Percentiles rank a stretch among this genome's conserved stretches.
phyloP scores from a whole-genome alignment of 805 yeast species.

The Naumovozyma dairenensis region DNA sequence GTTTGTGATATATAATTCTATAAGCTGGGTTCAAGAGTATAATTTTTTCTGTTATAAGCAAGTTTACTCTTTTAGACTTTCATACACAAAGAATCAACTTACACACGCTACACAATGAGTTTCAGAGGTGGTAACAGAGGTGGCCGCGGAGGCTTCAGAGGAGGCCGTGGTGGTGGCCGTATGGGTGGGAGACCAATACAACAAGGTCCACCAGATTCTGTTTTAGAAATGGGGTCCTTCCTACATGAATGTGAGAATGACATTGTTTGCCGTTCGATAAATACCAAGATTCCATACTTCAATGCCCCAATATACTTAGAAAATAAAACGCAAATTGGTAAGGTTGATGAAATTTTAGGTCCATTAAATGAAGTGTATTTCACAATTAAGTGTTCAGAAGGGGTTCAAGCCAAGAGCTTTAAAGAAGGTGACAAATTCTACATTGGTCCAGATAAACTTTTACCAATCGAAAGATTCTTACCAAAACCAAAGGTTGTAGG shows the following conservation, averaged over 20 bases:
- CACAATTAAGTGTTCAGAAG: conserved; percentile 93
- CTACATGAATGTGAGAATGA: conserved; percentile 93
- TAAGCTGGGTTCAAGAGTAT: too few species aligned
- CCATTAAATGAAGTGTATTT: conserved; percentile 96
- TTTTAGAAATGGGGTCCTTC: conserved; percentile 89
- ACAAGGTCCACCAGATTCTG: conserved; percentile 94
- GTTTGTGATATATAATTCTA: too few species aligned
- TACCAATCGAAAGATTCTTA: conserved; percentile 92
- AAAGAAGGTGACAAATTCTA: conserved; percentile 92
- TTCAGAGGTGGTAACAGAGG: conserved; percentile 34
- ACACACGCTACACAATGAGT: conserved; percentile 32
- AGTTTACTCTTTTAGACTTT: too few species aligned
- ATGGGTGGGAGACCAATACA: conserved; percentile 66
- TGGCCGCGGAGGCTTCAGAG: conserved; percentile 32
- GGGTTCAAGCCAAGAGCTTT: conserved; percentile 89
- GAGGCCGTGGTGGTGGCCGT: conserved; percentile 33
- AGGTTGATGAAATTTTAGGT: conserved; percentile 96
- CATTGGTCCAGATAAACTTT: conserved; percentile 89
- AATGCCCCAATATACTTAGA: conserved; percentile 97
- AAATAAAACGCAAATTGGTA: conserved; percentile 92
- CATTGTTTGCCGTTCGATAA: conserved; percentile 90
- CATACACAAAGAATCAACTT: too few species aligned
- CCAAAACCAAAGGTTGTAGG: conserved; percentile 90
- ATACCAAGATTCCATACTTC: conserved; percentile 91
- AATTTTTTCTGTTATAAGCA: too few species aligned